Base-by-base conservation (phyloP, 257 asterid species). In the Nicotiana undulata region DNA sequence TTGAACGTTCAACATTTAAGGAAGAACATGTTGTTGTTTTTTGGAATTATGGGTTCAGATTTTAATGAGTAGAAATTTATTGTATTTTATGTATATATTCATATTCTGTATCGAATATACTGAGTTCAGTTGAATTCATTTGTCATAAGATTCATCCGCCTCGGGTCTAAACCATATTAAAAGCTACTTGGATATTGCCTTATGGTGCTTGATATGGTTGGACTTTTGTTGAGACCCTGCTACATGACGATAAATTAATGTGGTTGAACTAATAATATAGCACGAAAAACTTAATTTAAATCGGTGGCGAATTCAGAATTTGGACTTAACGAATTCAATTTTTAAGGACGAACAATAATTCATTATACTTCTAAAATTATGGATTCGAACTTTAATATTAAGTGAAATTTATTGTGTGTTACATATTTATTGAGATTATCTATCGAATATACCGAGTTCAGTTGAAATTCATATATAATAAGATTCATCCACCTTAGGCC, bases 141-240 rank as follows among this genome's bases (percentile, higher is more conserved):
- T 7, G 61, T 1, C 26, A 52, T 56, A 56, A 18, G 60, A n/a
- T 53, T 53, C 22, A n/a, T n/a, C 5, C 12, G 4, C 3, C 26
- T 58, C 26, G 0, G 20, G 18, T 52, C 58, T 4, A 67, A 67
- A 10, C 56, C 8, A 68, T 68, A 40, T 20, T 0, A 68, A 20
- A 68, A n/a, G 56, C 82, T 81, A 68, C 90, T 76, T 9, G 63
- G 84, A 20, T 81, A 82, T 16, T 84, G 86, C 77, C 80, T 90
- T 37, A 89, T 67, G 52, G 86, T 52, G 85, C 81, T 89, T 20
- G 85, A 60, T 22, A 88, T 66, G 84, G 82, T 89, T 6, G 85
- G 52, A 74, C 87, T 86, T 65, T 81, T 82, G 40, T 59, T 22
- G 66, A 81, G 16, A 63, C 64, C 87, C 97, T 93, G 88, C 77